Evolutionary conservation across 495 filamentous ascomycete species (phyloP), one percentile per base, ranked within the genome.

Genomic region (Xylaria scruposa): DNA sequence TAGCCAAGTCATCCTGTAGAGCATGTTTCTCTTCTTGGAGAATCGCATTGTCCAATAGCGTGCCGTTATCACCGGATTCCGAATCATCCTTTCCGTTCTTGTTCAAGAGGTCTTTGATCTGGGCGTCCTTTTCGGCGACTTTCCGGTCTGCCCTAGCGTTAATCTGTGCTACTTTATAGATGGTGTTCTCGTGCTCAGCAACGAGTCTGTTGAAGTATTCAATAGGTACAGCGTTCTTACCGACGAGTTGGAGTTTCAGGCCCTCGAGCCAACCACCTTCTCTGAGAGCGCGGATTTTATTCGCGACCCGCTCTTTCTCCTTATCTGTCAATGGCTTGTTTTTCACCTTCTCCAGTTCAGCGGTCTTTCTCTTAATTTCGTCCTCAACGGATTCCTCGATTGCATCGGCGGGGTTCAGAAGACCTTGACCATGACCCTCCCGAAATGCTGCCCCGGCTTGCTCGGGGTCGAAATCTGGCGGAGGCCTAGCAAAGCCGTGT

Each of bases 191-290:
- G 29, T 77, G 47, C 19, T 78, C 72, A 4, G 67, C 51, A 8
- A 68, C 71, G 3, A 78, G 53, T 1, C 72, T 70, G 47, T 78
- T 75, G 21, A 78, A 78, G 31, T 33, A 68, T 3, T 40, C 71
- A 3, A 75, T 73, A 3, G 77, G 75, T 0, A 70, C 71, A 0
- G 36, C 17, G 2, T 56, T 38, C 47, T 74, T 47, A 1, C 71
- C 75, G 0, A n/a, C 63, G 1, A 74, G 63, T 40, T 74, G 19
- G 3, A 42, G 9, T 29, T 74, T 77, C 1, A 67, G 40, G 36
- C 69, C 63, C 19, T 72, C 67, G 4, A 78, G 62, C 77, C 77
- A 78, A 8, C 49, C 51, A 0, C 70, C 65, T 3, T 51, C 53
- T 9, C 70, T 65, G 17, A 75, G 24, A 26, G 67, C 15, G 15